These are phyloP conservation scores for Termitomyces sp. DNA, from an alignment of 768 basidiomycete genomes.

Conservation along the genomic window DNA sequence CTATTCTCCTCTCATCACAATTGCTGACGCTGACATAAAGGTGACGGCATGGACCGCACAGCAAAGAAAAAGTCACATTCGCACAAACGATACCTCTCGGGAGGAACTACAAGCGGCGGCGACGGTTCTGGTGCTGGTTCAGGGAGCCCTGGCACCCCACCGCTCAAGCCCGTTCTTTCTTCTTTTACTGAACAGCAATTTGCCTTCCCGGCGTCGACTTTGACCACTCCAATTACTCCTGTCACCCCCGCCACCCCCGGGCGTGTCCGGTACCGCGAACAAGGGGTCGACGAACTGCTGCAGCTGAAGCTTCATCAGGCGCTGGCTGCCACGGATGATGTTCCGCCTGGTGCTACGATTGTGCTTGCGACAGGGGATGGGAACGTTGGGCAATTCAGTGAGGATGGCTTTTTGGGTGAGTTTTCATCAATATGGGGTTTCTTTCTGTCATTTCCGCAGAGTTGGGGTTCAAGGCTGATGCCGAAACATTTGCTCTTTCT, in stretches of 20 bases:
- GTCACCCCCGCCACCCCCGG: slow-evolving; percentile 5
- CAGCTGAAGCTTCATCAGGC: slow-evolving; percentile 91
- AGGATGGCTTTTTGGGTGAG: slow-evolving; percentile 69
- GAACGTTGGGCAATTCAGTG: slow-evolving; percentile 87
- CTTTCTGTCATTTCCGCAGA: no score
- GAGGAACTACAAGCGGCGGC: slow-evolving; percentile 10
- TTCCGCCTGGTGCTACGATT: slow-evolving; percentile 70
- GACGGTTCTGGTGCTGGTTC: neutral
- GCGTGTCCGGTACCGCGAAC: slow-evolving; percentile 72
- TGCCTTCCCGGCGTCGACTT: neutral
- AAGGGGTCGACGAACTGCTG: slow-evolving; percentile 92
- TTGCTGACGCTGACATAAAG: slow-evolving; percentile 7
- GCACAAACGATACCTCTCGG: slow-evolving; percentile 10
- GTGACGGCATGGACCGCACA: slow-evolving; percentile 54
- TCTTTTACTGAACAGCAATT: neutral
- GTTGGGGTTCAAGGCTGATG: neutral
- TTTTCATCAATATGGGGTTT: neutral
- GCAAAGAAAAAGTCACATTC: slow-evolving; percentile 16
- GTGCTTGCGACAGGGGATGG: slow-evolving; percentile 94
- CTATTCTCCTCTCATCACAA: neutral
- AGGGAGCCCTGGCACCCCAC: neutral
- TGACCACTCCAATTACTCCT: neutral
- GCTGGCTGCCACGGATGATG: slow-evolving; percentile 61
- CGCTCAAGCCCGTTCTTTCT: neutral
- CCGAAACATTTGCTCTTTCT: neutral